Percentiles rank a stretch among this genome's conserved stretches.
phyloP scores from a whole-genome alignment of 2,329 filamentous ascomycete species.

The Neonectria sp. region DNA sequence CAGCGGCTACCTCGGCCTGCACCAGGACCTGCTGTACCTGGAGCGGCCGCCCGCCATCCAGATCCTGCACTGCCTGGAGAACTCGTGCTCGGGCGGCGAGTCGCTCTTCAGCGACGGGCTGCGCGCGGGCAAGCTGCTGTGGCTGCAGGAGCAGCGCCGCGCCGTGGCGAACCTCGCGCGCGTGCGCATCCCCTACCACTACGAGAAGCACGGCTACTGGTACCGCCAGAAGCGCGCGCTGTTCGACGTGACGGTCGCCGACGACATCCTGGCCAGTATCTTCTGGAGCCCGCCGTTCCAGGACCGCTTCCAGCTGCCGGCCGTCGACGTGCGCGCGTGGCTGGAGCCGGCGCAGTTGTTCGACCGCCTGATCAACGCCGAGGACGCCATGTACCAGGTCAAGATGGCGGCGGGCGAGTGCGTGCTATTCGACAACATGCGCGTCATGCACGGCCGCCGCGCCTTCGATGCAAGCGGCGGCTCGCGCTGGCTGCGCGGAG shows the following conservation, averaged over 20 bases:
- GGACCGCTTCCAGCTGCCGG: slow-evolving; percentile 59
- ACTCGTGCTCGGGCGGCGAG: slow-evolving; percentile 83
- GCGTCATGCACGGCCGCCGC: slow-evolving; percentile 86
- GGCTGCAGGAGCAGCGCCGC: slow-evolving; percentile 36
- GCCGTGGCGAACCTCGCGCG: slow-evolving; percentile 57
- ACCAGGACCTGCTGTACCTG: slow-evolving; percentile 95
- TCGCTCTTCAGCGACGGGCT: slow-evolving; percentile 89
- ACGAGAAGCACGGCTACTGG: slow-evolving; percentile 75
- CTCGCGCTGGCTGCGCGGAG: slow-evolving; percentile 86
- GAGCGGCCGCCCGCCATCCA: slow-evolving; percentile 85
- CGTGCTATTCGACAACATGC: slow-evolving; percentile 91
- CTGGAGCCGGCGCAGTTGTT: slow-evolving; percentile 69
- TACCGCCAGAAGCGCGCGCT: slow-evolving; percentile 74
- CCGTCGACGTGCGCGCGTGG: slow-evolving; percentile 55
- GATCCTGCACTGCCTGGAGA: slow-evolving; percentile 89
- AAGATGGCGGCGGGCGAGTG: slow-evolving; percentile 87
- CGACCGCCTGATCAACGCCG: slow-evolving; percentile 69
- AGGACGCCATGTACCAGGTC: slow-evolving; percentile 75
- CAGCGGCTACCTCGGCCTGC: slow-evolving; percentile 83
- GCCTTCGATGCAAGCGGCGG: slow-evolving; percentile 79
- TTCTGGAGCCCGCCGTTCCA: slow-evolving; percentile 89
- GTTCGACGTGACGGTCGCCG: slow-evolving; percentile 53
- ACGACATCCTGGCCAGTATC: slow-evolving; percentile 48
- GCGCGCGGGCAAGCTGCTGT: slow-evolving; percentile 65
- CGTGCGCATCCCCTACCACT: slow-evolving; percentile 74